A percentile compares a stretch with the other conserved stretches of the same genome.
These are phyloP conservation scores for Botrytis hyacinthi DNA, from an alignment of 2,329 filamentous ascomycete genomes.

Conservation along the genomic window DNA sequence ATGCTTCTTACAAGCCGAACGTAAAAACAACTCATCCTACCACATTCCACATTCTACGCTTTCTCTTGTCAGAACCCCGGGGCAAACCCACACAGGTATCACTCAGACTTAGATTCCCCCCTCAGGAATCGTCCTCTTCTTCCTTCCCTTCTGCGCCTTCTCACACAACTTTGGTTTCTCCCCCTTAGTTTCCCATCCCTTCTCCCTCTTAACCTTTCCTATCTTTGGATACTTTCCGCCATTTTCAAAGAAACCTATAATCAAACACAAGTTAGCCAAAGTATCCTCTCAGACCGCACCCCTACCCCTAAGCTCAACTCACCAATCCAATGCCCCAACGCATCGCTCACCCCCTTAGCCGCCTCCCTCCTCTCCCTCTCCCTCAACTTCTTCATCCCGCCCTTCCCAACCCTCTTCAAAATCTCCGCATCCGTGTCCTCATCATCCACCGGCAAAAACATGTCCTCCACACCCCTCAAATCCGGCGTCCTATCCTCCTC, in stretches of 20 bases:
- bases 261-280: conserved; percentile 66
- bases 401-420: conserved; percentile 42
- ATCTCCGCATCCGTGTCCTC: conserved; percentile 54
- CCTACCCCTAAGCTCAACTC: not conserved
- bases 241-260: conserved; percentile 75
- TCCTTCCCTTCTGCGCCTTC: conserved; percentile 59
- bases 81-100: not conserved
- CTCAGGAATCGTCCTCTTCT: conserved; percentile 46
- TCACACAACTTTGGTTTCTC: conserved; percentile 59
- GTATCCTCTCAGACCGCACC: too few species aligned
- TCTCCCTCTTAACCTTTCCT: conserved; percentile 66
- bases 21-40: not conserved
- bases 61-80: not conserved
- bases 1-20: not conserved
- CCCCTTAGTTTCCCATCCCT: conserved; percentile 58
- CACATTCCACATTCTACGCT: not conserved
- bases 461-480: conserved; percentile 80
- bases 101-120: conserved; percentile 18
- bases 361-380: conserved; percentile 66
- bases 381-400: conserved; percentile 52
- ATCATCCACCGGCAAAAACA: conserved; percentile 70
- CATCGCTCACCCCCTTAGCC: conserved; percentile 60
- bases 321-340: conserved; percentile 67
- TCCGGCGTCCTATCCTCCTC: conserved; percentile 73
- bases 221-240: conserved; percentile 79